phyloP scores from a whole-genome alignment of 2,329 filamentous ascomycete genomes.

The Paecilomyces variotii region DNA sequence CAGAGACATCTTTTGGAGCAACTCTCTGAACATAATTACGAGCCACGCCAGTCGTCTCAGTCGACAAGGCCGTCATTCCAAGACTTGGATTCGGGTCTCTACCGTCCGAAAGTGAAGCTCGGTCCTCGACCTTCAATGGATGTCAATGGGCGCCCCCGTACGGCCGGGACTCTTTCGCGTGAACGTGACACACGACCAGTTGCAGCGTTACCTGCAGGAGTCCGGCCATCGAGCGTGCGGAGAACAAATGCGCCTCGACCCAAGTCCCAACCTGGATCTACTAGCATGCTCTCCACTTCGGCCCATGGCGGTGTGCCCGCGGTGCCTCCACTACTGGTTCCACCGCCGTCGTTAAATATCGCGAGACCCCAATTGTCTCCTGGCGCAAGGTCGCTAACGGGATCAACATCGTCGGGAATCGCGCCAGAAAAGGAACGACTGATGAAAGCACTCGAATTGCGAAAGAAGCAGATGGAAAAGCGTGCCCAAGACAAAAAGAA shows the following conservation, averaged over 20 bases:
- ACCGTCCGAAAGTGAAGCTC: slow-evolving; percentile 67
- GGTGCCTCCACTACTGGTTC: slow-evolving; percentile 31
- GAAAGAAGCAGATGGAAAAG: slow-evolving; percentile 65
- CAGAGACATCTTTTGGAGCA: slow-evolving; percentile 26
- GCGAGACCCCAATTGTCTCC: slow-evolving; percentile 29
- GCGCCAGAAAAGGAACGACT: slow-evolving; percentile 84
- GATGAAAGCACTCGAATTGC: slow-evolving; percentile 87
- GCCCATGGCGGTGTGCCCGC: background rate
- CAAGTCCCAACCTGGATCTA: slow-evolving; percentile 35
- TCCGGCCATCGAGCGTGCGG: slow-evolving; percentile 54
- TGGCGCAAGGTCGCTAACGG: slow-evolving; percentile 37
- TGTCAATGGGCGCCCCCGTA: slow-evolving; percentile 53
- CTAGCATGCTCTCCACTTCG: background rate
- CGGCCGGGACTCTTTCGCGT: slow-evolving; percentile 42
- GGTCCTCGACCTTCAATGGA: slow-evolving; percentile 70
- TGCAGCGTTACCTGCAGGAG: slow-evolving; percentile 70
- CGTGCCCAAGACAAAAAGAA: slow-evolving; percentile 24
- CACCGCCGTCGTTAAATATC: slow-evolving; percentile 27
- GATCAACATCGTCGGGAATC: slow-evolving; percentile 47
- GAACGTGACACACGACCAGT: slow-evolving; percentile 57
- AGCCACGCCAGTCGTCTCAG: slow-evolving; percentile 32
- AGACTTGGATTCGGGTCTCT: slow-evolving; percentile 35
- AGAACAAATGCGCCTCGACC: slow-evolving; percentile 36
- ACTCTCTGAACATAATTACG: slow-evolving; percentile 24
- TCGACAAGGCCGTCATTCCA: slow-evolving; percentile 36